These are phyloP conservation scores for Teratosphaeria zuluensis DNA, from an alignment of 2,329 filamentous ascomycete genomes.

Conservation along the genomic window DNA sequence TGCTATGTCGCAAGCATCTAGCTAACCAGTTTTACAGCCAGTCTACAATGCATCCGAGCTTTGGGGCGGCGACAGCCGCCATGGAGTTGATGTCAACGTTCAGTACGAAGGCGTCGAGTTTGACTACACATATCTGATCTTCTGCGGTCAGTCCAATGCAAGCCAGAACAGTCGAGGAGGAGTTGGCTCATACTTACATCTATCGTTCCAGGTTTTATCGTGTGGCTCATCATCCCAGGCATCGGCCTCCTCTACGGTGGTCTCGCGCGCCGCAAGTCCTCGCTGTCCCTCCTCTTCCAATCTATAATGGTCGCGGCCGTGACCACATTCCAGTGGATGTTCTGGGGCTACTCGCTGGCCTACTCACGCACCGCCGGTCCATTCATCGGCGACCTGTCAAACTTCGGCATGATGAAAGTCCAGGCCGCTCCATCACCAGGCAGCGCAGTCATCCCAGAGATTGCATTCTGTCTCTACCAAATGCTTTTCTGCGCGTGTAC, in stretches of 20 bases:
- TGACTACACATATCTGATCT: conserved; percentile 51
- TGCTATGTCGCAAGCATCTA: neutral
- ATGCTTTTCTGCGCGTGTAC: conserved; percentile 50
- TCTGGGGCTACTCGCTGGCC: conserved; percentile 54
- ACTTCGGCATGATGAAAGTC: conserved; percentile 54
- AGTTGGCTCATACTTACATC: neutral
- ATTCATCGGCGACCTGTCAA: conserved; percentile 54
- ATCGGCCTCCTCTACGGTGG: conserved; percentile 58
- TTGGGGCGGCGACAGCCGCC: conserved; percentile 43
- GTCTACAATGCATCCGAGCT: conserved; percentile 24
- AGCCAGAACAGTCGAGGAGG: conserved; percentile 5
- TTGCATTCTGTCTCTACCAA: conserved; percentile 54
- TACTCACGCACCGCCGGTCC: conserved; percentile 51
- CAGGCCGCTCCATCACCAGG: conserved; percentile 51
- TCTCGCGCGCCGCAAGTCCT: conserved; percentile 52
- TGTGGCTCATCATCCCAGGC: conserved; percentile 58
- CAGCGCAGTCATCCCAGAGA: conserved; percentile 39
- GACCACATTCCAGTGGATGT: conserved; percentile 52
- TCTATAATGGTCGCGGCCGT: conserved; percentile 49
- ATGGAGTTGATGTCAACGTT: conserved; percentile 45
- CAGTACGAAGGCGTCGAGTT: conserved; percentile 51
- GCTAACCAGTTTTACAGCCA: conserved; percentile 1
- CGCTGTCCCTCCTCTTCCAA: conserved; percentile 53
- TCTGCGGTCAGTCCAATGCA: conserved; percentile 33
- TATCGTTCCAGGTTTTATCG: conserved; percentile 36